Evolutionary conservation across 108 stramenopile species (phyloP).

Genomic region (Nannochloropsis gaditana): DNA sequence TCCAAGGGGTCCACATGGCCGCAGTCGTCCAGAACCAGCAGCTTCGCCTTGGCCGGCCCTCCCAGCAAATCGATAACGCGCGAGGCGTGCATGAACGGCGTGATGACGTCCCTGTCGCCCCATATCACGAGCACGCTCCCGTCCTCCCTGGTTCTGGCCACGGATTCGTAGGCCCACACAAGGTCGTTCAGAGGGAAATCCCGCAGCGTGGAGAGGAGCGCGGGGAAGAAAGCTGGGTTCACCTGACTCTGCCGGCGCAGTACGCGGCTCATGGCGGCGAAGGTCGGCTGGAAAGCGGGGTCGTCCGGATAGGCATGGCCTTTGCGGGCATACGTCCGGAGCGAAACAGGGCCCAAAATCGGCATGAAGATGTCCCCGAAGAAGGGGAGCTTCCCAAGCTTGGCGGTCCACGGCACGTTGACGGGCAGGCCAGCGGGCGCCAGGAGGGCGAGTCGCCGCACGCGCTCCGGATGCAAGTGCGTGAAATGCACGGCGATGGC

Average conservation of each 20-base stretch:
- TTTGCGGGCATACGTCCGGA: neutral
- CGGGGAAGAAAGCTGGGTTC: neutral
- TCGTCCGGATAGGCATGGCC: neutral
- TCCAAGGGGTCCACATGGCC: neutral
- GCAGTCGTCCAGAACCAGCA: neutral
- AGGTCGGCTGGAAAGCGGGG: neutral
- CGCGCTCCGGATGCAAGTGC: neutral
- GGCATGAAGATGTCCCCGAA: conserved; percentile 19
- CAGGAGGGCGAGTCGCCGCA: neutral
- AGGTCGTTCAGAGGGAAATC: neutral
- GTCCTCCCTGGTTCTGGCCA: neutral
- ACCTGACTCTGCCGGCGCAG: neutral
- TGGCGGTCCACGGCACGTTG: neutral
- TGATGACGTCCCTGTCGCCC: neutral
- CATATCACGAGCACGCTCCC: neutral
- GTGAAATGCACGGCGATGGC: neutral
- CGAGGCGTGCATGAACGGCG: neutral
- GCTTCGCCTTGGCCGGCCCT: neutral
- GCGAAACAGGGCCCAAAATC: neutral
- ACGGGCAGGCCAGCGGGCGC: neutral
- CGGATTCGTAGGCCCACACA: neutral
- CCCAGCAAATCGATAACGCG: neutral
- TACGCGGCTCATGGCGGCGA: neutral
- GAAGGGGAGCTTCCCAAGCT: neutral
- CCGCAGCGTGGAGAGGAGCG: neutral